These are phyloP conservation scores for Rossbeevera mucosa DNA, from an alignment of 768 basidiomycete genomes.

Conservation along the genomic window DNA sequence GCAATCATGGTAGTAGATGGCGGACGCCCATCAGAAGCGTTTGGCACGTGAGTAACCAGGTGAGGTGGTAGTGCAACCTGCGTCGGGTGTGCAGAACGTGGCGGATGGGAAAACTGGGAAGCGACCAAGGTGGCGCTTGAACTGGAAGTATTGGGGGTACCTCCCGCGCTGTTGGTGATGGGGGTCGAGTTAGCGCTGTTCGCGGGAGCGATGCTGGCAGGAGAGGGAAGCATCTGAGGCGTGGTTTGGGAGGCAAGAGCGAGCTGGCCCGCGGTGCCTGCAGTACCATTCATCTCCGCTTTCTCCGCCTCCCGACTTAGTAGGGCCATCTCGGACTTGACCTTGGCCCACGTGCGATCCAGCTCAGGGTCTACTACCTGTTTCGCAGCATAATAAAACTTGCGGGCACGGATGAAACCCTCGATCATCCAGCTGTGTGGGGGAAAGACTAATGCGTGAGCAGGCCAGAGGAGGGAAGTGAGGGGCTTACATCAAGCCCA, in stretches of 20 bases:
- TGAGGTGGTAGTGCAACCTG: conserved; percentile 39
- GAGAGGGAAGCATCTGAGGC: conserved; percentile 77
- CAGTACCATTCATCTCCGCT: conserved; percentile 31
- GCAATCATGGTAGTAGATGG: conserved; percentile 26
- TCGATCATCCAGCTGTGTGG: conserved; percentile 69
- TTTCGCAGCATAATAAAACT: conserved; percentile 39
- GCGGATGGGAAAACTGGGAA: conserved; percentile 24
- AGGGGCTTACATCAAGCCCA: conserved; percentile 73
- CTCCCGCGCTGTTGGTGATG: conserved; percentile 48
- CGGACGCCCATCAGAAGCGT: conserved; percentile 27
- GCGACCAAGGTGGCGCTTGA: conserved; percentile 20
- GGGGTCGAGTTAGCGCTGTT: conserved; percentile 79
- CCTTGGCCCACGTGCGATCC: conserved; percentile 32
- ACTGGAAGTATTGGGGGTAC: conserved; percentile 46
- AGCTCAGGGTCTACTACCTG: conserved; percentile 31
- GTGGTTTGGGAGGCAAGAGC: conserved; percentile 36
- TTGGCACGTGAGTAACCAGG: conserved; percentile 20
- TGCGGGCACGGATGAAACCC: conserved; percentile 61
- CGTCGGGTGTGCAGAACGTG: conserved; percentile 23
- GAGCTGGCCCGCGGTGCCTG: conserved; percentile 24
- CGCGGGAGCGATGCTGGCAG: conserved; percentile 61
- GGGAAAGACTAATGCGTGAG: conserved; percentile 22
- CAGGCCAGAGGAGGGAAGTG: conserved; percentile 13
- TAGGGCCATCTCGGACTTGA: conserved; percentile 30
- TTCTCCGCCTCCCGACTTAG: conserved; percentile 34